Conservation (phyloP, 2,329 filamentous ascomycete genomes). For the Apiospora saccharicola region DNA sequence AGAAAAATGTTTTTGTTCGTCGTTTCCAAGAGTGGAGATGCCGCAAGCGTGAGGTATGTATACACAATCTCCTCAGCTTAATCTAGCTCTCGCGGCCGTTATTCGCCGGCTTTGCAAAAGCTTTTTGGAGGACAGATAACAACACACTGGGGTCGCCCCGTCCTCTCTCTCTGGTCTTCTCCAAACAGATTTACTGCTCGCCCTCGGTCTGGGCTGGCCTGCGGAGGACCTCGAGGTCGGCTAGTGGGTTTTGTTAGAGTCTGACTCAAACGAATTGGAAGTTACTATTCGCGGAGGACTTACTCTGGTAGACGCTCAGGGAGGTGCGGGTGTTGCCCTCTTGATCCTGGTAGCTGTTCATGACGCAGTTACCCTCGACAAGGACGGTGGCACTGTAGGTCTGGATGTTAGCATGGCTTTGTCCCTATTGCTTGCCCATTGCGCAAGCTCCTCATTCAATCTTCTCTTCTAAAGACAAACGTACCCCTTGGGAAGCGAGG, state of each 20-base stretch:
- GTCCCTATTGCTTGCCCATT: neutral
- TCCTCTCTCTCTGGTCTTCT: neutral
- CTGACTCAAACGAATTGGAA: neutral
- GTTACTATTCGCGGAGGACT: constrained; percentile 47
- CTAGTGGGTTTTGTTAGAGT: constrained; percentile 41
- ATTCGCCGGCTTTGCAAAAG: neutral
- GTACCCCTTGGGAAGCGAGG: constrained; percentile 84
- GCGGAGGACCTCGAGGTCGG: constrained; percentile 56
- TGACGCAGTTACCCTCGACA: constrained; percentile 81
- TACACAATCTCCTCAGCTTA: neutral
- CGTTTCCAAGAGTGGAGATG: constrained; percentile 14
- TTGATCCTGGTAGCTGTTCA: constrained; percentile 70
- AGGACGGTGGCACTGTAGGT: constrained; percentile 74
- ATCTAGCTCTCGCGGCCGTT: neutral
- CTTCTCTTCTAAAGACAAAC: no score
- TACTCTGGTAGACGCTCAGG: constrained; percentile 83
- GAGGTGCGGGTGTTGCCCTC: constrained; percentile 72
- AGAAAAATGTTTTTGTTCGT: neutral
- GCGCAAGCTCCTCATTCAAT: neutral
- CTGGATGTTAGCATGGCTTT: neutral
- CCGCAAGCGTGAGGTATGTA: neutral
- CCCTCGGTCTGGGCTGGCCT: constrained; percentile 30
- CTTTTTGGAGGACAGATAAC: neutral
- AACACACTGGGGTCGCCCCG: neutral
- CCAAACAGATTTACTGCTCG: neutral